Base-by-base conservation (phyloP, 495 filamentous ascomycete genomes). In the Lichenothelia convexa region DNA sequence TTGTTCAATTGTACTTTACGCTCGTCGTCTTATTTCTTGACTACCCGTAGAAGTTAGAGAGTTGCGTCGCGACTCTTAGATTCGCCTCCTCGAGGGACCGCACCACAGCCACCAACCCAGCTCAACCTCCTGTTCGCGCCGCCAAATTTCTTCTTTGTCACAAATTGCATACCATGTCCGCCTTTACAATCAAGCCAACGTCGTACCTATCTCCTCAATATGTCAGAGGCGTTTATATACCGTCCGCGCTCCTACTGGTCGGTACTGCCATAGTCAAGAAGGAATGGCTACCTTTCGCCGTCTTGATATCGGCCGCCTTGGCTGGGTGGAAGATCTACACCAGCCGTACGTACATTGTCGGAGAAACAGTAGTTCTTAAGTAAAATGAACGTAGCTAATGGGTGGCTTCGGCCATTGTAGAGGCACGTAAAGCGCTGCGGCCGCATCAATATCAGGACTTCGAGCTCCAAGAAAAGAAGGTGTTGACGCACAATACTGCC, bases 401-500 rank as follows among this genome's bases (percentile, higher is more conserved):
- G 32, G 15, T 29, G 15, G 9, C 9, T 2, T 13, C 24, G 1
- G 15, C 2, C 9, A 29, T 11, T 38, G 21, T 45, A 86, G 84
- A 69, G 43, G 64, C 73, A 26, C 67, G 74, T 48, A 85, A 81
- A 59, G 75, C 85, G 42, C 70, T 97, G 51, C 89, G 84, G 60
- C 83, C 83, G 7, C 72, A 75, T 46, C 65, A 66, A 27, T 94
- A 86, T 68, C 87, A 93, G 55, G 63, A 89, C 21, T 94, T 93
- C 55, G 70, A 74, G 45, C 70, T 95, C 38, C 78, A 76, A 55
- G 80, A 93, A 56, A 93, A 87, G 67, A 94, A 73, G 22, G 68
- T 81, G 38, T 74, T 93, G 58, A 92, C 87, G 16, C 87, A 93
- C 69, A 95, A 94, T 68, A 87, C 93, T 38, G 81, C 85, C 54